These are phyloP conservation scores for Auricularia auricula-judae DNA, from an alignment of 768 basidiomycete species.

Conservation along the genomic window DNA sequence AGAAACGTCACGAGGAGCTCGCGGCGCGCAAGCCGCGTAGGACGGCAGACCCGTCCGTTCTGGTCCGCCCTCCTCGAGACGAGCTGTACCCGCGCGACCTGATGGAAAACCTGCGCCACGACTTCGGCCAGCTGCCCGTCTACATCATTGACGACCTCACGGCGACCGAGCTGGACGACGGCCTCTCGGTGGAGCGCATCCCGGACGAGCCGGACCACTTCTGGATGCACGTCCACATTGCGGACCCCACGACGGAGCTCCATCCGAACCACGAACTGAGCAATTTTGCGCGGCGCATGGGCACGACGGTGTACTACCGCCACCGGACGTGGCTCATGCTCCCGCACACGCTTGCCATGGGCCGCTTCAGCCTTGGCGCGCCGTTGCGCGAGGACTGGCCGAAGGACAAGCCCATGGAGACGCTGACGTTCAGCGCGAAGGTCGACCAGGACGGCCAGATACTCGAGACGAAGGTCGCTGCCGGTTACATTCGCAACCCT, in stretches of 20 bases:
- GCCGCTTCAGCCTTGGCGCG: conserved; percentile 37
- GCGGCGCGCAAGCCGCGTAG: conserved; percentile 24
- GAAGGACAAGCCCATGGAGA: conserved; percentile 35
- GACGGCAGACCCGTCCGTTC: conserved; percentile 9
- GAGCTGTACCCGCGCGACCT: conserved; percentile 57
- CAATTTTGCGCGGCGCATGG: conserved; percentile 39
- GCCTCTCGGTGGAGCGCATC: conserved; percentile 70
- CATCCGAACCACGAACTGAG: conserved; percentile 59
- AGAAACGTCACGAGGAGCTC: conserved; percentile 12
- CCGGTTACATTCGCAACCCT: conserved; percentile 66
- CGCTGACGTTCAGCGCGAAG: conserved; percentile 73
- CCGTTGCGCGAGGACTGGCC: conserved; percentile 7
- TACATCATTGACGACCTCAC: conserved; percentile 76
- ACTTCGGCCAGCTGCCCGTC: conserved; percentile 71
- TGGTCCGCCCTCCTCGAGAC: conserved; percentile 39
- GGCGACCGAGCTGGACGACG: conserved; percentile 90
- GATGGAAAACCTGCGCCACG: conserved; percentile 63
- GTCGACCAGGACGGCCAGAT: conserved; percentile 53
- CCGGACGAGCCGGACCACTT: conserved; percentile 41
- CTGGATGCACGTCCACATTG: conserved; percentile 90
- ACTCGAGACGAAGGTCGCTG: conserved; percentile 54
- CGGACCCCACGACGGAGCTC: conserved; percentile 78
- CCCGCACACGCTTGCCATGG: conserved; percentile 40
- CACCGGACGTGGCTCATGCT: conserved; percentile 63
- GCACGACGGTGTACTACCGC: conserved; percentile 50